Evolutionary conservation across 2,329 filamentous ascomycete genomes (phyloP), one percentile per base, ranked within the genome.

Genomic region (Teratosphaeria gauchensis): DNA sequence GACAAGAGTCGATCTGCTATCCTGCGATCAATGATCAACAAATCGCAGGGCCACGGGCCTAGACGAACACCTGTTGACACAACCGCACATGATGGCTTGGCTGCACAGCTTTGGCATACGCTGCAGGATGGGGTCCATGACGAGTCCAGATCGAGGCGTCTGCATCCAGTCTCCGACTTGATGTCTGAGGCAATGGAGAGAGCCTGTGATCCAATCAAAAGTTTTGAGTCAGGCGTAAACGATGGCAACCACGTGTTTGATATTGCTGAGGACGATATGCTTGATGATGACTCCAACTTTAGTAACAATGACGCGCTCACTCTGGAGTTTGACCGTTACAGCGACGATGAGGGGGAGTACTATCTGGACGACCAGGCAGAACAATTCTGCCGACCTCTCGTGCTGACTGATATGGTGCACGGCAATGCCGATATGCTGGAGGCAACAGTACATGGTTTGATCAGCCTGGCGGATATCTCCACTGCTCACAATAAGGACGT

Each of bases 1-100:
- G 42, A 48, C 46, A 19, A 46, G 21, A 30, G 32, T 35, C 16
- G 21, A 24, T 21, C 32, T 11, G 14, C 19, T 11, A 63, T 61
- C 48, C 31, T 66, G 21, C 51, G 33, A 7, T 38, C 58, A 56
- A 48, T 55, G 62, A 35, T 48, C n/a, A 19, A 19, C 16, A 48
- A n/a, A 19, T 7, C 19, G n/a, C 42, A 21, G 9, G 19, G 42
- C 42, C n/a, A 9, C 8, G 42, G 42, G 42, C 7, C 42, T 48
- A 8, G 19, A 19, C 3, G 16, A 16, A 5, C 8, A 21, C n/a
- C 9, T 9, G 2, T 21, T n/a, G 9, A 48, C 42, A 19, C 16
- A 16, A 6, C 19, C n/a, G 42, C 42, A 48, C 21, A 51, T 8
- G 38, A 51, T 30, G 35, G 5, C n/a, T 21, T 53, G 31, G 35